Evolutionary conservation across 768 basidiomycete species (phyloP), one percentile per base, ranked within the genome.

Genomic region (Mycena galopus): DNA sequence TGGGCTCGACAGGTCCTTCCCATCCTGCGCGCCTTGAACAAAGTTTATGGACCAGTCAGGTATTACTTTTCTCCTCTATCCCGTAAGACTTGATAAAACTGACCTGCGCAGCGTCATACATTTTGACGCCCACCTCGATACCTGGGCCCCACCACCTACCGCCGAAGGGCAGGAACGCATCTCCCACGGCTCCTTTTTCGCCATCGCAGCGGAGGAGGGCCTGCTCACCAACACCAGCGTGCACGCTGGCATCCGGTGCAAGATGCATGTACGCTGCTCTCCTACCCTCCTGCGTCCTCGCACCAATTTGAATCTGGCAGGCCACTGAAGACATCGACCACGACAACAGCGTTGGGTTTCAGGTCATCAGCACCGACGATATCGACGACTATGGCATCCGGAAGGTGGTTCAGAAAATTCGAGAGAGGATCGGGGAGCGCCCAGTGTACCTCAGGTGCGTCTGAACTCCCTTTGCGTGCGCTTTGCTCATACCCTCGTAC

Each of bases 111-210:
- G 88, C 19, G 88, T 92, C 62, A 90, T 92, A 60, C 92, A 93
- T 74, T 92, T 92, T 69, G 92, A 92, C 72, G 88, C 76, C 19
- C 92, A 92, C 76, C 83, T 92, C 47, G 92, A 92, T 76, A 91
- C 91, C 11, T 89, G 87, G 84, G 33, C 63, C 30, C 78, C 80
- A 55, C 77, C 78, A 57, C 81, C 82, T 11, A 86, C 84, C 21
- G 71, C 77, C 29, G 83, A 84, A 57, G 84, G 78, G 42, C 88
- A 86, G 78, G 88, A 85, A 50, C 86, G 80, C 65, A 83, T 93
- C 72, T 92, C 85, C 14, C 92, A 93, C 73, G 92, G 92, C 33
- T 88, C 88, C 10, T 93, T 91, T 83, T 94, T 94, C 82, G 85
- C 87, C 79, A 78, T 89, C 42, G 93, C 93, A 0, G 83, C 82